These are phyloP conservation scores for Phycomyces nitens DNA, from an alignment of 192 early-diverging fungal species.

Conservation along the genomic window DNA sequence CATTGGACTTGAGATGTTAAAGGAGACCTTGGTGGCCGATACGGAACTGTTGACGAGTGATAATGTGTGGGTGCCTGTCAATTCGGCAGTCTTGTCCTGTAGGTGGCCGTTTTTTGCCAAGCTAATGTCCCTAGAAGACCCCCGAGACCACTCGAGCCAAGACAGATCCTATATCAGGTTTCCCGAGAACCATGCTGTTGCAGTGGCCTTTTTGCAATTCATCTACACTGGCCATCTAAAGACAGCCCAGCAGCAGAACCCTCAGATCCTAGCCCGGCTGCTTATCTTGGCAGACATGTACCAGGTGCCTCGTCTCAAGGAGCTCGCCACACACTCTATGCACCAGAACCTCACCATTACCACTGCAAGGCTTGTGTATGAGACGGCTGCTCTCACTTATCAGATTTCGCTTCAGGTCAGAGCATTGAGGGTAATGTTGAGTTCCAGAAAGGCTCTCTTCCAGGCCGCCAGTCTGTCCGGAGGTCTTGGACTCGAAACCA, in stretches of 20 bases:
- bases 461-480: not conserved
- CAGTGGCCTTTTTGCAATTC: conserved; percentile 36
- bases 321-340: conserved; percentile 52
- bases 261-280: conserved; percentile 60
- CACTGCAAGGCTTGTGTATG: conserved; percentile 61
- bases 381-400: conserved; percentile 59
- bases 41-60: conserved; percentile 53
- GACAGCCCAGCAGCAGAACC: conserved; percentile 60
- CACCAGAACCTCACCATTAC: conserved; percentile 57
- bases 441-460: conserved; percentile 48
- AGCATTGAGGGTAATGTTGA: conserved; percentile 51
- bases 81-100: conserved; percentile 44
- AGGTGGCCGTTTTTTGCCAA: conserved; percentile 55
- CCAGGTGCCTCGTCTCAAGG: conserved; percentile 50
- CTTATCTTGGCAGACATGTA: conserved; percentile 59
- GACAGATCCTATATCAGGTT: conserved; percentile 16
- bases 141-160: not conserved
- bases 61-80: conserved; percentile 45
- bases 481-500: too few relatives aligned
- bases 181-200: conserved; percentile 27
- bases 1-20: conserved; percentile 51
- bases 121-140: conserved; percentile 19
- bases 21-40: conserved; percentile 50
- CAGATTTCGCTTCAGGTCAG: conserved; percentile 62
- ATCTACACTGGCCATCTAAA: conserved; percentile 52